A percentile compares a stretch with the other conserved stretches of the same genome.
These are phyloP conservation scores for Colletotrichum cuscutae DNA, from an alignment of 2,329 filamentous ascomycete genomes.

Conservation along the genomic window DNA sequence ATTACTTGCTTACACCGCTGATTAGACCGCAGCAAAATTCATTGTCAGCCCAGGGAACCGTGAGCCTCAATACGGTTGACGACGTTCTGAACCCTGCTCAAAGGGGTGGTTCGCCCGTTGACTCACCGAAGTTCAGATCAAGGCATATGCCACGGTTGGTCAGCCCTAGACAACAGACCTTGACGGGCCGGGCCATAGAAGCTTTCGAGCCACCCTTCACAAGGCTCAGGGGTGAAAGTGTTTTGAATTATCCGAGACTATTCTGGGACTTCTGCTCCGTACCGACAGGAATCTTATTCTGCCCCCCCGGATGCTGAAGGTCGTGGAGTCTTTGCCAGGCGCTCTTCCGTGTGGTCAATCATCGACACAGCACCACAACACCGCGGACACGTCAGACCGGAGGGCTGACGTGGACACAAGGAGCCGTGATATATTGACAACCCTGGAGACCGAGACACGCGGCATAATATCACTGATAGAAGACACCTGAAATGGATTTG, in stretches of 20 bases:
- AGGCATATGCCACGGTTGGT: background rate
- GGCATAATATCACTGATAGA: too few relatives aligned
- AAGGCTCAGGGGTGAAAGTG: background rate
- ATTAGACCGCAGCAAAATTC: background rate
- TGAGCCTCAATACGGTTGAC: slow-evolving; percentile 9
- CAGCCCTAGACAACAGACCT: background rate
- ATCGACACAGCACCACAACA: background rate
- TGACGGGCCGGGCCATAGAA: slow-evolving; percentile 11
- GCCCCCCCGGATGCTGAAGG: background rate
- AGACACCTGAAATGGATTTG: background rate
- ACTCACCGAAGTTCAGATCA: background rate
- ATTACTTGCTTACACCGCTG: slow-evolving; percentile 27
- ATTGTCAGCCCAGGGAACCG: background rate
- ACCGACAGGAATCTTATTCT: background rate
- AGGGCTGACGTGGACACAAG: slow-evolving; percentile 12
- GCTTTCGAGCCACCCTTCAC: background rate
- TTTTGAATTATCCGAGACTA: background rate
- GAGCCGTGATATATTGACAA: slow-evolving; percentile 5
- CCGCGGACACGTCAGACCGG: slow-evolving; percentile 21
- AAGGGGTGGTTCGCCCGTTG: background rate
- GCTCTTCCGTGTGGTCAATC: background rate
- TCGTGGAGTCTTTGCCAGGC: background rate
- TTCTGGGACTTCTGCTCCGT: background rate
- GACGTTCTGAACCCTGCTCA: background rate
- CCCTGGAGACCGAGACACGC: background rate